A percentile compares a stretch with the other conserved stretches of the same genome.
These are phyloP conservation scores for Acanthochlamys bracteata DNA, from an alignment of 106 monocot species.

Conservation along the genomic window DNA sequence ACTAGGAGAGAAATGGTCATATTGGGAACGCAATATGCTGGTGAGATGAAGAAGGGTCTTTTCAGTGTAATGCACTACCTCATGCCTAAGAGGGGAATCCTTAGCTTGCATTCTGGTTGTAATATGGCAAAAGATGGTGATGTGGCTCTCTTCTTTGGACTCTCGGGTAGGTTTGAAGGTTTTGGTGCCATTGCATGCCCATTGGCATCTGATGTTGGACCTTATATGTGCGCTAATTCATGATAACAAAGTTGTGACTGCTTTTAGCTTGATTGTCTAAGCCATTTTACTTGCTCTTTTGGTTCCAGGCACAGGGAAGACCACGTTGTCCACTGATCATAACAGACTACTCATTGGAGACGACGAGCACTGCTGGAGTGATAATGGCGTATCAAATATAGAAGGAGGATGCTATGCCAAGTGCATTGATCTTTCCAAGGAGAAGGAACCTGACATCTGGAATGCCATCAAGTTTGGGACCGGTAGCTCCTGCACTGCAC, in stretches of 20 bases:
- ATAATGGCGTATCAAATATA: constrained; percentile 87
- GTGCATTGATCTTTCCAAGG: constrained; percentile 63
- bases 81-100: constrained; percentile 82
- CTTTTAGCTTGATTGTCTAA: too few species aligned
- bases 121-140: constrained; percentile 88
- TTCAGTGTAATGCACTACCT: constrained; percentile 99
- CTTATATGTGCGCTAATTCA: neutral
- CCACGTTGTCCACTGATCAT: constrained; percentile 87
- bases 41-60: constrained; percentile 99
- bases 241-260: neutral
- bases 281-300: neutral
- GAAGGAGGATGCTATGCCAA: constrained; percentile 99
- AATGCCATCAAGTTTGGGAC: constrained; percentile 95
- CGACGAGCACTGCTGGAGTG: constrained; percentile 95
- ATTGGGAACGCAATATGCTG: constrained; percentile 90
- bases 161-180: constrained; percentile 57
- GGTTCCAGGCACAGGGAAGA: constrained; percentile 26
- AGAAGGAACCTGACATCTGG: constrained; percentile 94
- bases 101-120: constrained; percentile 91
- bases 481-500: constrained; percentile 22
- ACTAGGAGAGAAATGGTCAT: constrained; percentile 97
- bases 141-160: constrained; percentile 96
- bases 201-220: constrained; percentile 13
- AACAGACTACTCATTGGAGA: constrained; percentile 85
- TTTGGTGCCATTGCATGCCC: constrained; percentile 43